Evolutionary conservation across 108 stramenopile genomes (phyloP), one percentile per base, ranked within the genome.

Genomic region (Cylindrotheca closterium): DNA sequence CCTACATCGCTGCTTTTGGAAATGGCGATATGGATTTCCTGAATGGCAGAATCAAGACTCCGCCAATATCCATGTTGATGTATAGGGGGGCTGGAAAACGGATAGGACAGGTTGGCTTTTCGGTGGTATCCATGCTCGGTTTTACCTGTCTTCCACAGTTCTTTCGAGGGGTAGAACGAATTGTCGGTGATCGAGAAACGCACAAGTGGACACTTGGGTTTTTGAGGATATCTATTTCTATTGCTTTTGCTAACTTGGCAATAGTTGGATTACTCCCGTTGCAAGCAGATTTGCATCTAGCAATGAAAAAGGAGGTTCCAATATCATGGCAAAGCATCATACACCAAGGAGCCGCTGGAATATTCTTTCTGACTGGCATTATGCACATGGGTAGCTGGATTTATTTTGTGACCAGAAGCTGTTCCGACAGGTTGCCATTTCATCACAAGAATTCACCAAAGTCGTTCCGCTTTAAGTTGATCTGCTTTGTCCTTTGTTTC

Each of bases 1-100:
- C 53, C 8, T 54, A 54, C 53, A 18, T 27, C 26, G 53, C 53
- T 23, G 27, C 53, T 18, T 54, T 54, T 54, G 26, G 26, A 24
- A 24, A 54, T 54, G 53, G 26, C 22, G 2, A 27, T 3, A 21
- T 54, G 1, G 25, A 54, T 3, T 54, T 54, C 27, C 53, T 27
- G 18, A 18, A 27, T 23, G 53, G 53, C 18, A 23, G 2, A 27
- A 4, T 54, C 18, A 27, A 27, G 4, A 54, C 53, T 25, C 53
- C 53, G 2, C 53, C 53, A 24, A 54, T 54, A 23, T 54, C 53
- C 18, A 54, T 54, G 53, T 25, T 54, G 24, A 54, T 54, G 53
- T 54, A 25, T 54, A 25, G 24, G 1, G 53, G 53, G 18, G 24
- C 53, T 4, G 53, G 53, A 3, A 54, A 27, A 54, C 53, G 53